phyloP scores from a whole-genome alignment of 768 basidiomycete species.

The Rickenella mellea region DNA sequence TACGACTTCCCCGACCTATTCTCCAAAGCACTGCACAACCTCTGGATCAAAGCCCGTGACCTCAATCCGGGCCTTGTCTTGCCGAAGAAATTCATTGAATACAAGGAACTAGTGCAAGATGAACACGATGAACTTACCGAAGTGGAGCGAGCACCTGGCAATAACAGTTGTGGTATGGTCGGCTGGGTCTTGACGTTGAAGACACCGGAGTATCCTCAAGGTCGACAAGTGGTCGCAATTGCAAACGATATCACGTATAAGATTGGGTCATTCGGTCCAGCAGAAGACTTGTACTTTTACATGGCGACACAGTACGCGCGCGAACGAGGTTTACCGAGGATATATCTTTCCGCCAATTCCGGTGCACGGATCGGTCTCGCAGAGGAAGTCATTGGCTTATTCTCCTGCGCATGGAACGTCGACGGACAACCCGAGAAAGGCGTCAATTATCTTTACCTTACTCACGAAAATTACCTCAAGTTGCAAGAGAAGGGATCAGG shows the following conservation, averaged over 20 bases:
- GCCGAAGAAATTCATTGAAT: slow-evolving; percentile 74
- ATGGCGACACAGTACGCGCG: slow-evolving; percentile 92
- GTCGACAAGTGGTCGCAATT: slow-evolving; percentile 80
- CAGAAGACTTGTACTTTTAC: slow-evolving; percentile 95
- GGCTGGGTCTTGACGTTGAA: slow-evolving; percentile 90
- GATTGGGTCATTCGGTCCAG: slow-evolving; percentile 95
- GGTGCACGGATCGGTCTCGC: slow-evolving; percentile 95
- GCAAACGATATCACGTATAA: slow-evolving; percentile 99
- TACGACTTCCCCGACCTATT: slow-evolving; percentile 99
- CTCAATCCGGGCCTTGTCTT: slow-evolving; percentile 55
- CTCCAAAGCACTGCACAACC: slow-evolving; percentile 89
- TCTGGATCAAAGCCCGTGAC: slow-evolving; percentile 72
- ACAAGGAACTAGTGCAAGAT: slow-evolving; percentile 87
- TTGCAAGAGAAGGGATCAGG: slow-evolving; percentile 77
- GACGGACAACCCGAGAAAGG: slow-evolving; percentile 83
- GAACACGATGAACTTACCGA: slow-evolving; percentile 87
- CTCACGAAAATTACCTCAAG: slow-evolving; percentile 82
- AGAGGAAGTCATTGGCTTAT: slow-evolving; percentile 81
- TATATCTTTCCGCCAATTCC: slow-evolving; percentile 98
- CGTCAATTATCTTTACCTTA: slow-evolving; percentile 91
- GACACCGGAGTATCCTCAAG: slow-evolving; percentile 87
- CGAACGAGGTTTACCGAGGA: slow-evolving; percentile 77
- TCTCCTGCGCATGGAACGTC: slow-evolving; percentile 90
- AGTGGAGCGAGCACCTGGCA: slow-evolving; percentile 87
- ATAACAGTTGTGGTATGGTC: slow-evolving; percentile 95